Percentiles rank a stretch among this genome's conserved stretches.
phyloP scores from a whole-genome alignment of 2,329 filamentous ascomycete species.

The Alternaria ethzedia region DNA sequence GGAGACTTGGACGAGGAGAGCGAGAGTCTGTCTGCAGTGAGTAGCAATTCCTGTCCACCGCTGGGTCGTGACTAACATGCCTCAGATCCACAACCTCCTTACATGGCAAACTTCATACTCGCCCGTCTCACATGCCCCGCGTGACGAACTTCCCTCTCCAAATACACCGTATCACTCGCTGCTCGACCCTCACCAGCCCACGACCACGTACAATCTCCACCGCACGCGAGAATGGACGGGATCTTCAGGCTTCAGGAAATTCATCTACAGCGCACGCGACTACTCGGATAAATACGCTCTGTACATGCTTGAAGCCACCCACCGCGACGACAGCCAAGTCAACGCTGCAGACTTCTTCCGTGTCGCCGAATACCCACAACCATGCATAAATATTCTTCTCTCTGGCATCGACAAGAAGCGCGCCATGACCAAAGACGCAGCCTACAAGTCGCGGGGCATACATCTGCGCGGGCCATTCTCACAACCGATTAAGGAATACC shows the following conservation, averaged over 20 bases:
- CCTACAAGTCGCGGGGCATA: constrained; percentile 47
- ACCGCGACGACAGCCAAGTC: constrained; percentile 42
- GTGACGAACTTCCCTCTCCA: constrained; percentile 41
- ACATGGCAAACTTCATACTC: constrained; percentile 46
- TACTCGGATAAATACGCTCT: constrained; percentile 45
- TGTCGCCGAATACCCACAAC: constrained; percentile 42
- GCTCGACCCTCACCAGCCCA: constrained; percentile 41
- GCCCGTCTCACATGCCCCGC: constrained; percentile 40
- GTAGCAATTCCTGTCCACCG: constrained; percentile 8
- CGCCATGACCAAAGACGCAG: constrained; percentile 31
- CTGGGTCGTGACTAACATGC: constrained; percentile 7
- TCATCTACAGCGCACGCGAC: constrained; percentile 46
- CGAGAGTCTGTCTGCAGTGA: constrained; percentile 44
- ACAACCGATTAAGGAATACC: constrained; percentile 45
- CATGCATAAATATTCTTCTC: constrained; percentile 43
- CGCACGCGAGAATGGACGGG: constrained; percentile 48
- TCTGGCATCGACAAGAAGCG: constrained; percentile 45
- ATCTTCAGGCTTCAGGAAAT: constrained; percentile 42
- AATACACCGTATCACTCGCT: constrained; percentile 44
- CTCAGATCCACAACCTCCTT: constrained; percentile 44
- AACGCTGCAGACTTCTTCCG: constrained; percentile 45
- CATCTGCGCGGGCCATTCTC: constrained; percentile 42
- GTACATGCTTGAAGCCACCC: constrained; percentile 45
- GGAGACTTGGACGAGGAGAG: constrained; percentile 48
- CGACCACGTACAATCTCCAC: constrained; percentile 45